Base-by-base conservation (phyloP, 371 early-diverging fungal species). In the Fennellomyces sp. region DNA sequence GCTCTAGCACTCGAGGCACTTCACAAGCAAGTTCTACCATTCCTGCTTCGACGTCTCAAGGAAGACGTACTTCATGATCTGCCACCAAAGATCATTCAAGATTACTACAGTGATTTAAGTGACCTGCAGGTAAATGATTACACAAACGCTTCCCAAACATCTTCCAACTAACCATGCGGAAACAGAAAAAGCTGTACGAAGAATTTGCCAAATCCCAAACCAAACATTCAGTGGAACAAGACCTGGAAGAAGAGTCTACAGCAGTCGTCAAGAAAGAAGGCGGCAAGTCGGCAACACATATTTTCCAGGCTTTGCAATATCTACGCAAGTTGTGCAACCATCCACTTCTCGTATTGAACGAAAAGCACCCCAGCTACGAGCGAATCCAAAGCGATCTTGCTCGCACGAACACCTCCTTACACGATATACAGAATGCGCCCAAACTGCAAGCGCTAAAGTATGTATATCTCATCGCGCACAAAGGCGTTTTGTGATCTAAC, bases 61-160 rank as follows among this genome's bases (percentile, higher is more conserved):
- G 96, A 96, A 72, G 97, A 99, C 68, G 99, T 99, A 13, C 77
- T 99, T 58, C 87, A 94, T 61, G 99, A 99, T 72, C 73, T 99
- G 60, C 99, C 99, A 31, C 99, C 99, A 26, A 99, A 99, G 81
- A 99, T 99, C 64, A 98, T 99, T 63, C 92, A 92, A 76, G 99
- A 99, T 75, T 92, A 98, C 69, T 94, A 95, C 70, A 97, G 99
- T 73, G 96, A 97, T 56, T 78, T 99, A 31, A 89, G 92, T 57
- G 93, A 92, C 36, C 58, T 94, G n/a, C 93, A 92, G 72, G 73
- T 68, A 68, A 60, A 50, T n/a, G n/a, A n/a, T n/a, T n/a, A n/a
- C n/a, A n/a, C n/a, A n/a, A n/a, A n/a, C n/a, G n/a, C n/a, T n/a
- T n/a, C n/a, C n/a, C n/a, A n/a, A n/a, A n/a, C n/a, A n/a, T n/a